Evolutionary conservation across 257 asterid genomes (phyloP), one percentile per base, ranked within the genome.

Genomic region (Asclepias syriaca): DNA sequence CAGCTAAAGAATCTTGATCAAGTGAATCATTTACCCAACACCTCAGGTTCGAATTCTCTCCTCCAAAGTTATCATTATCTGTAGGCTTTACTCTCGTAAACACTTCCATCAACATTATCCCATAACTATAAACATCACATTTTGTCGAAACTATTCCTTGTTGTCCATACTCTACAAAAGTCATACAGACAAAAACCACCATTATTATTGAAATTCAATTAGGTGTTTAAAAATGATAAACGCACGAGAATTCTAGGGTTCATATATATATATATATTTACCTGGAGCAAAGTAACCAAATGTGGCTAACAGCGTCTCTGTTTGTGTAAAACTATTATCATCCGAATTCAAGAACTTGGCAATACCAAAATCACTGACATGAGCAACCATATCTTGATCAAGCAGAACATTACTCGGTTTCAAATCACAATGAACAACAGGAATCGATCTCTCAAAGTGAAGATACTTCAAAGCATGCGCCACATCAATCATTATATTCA

Each of bases 71-170:
- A 21, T 66, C 56, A 40, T 66, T 19, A 21, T 48, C 27, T 13
- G 54, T 34, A 2, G 37, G 70, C 70, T 45, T 66, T 19, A 10
- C 2, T 66, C 70, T 43, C 0, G 70, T 66, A 53, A 66, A 45
- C 18, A n/a, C 37, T 65, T 65, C 70, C 34, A 65, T 65, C 16
- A 65, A 32, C 70, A 65, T 40, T 27, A 43, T 43, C 21, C 70
- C 70, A 21, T 40, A 65, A 39, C 70, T 65, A 12, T 65, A 65
- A 13, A 65, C 45, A 14, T 65, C 69, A 22, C 69, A 39, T 65
- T 48, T 65, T 39, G 51, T 65, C n/a, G 70, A 65, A 18, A 65
- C 55, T 7, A 40, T 27, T 65, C 70, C 45, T 8, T 49, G 54
- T 11, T 49, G 54, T 49, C 18, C 54, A 49, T 11, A 49, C 18